These are phyloP conservation scores for Chytriomyces sp. DNA, from an alignment of 192 early-diverging fungal species.

Conservation along the genomic window DNA sequence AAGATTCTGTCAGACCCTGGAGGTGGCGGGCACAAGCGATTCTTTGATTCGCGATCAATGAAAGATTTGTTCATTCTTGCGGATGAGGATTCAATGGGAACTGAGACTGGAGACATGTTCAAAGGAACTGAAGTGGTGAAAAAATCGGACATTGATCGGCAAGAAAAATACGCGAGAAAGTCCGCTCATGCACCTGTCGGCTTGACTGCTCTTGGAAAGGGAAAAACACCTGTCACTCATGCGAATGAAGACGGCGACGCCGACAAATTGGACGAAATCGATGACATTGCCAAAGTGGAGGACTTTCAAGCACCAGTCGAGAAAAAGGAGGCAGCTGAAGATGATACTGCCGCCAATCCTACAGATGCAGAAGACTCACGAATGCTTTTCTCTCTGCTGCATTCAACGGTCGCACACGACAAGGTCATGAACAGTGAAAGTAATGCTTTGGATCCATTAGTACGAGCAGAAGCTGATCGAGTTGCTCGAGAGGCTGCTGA, in stretches of 20 bases:
- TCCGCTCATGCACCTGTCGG: conserved; percentile 34
- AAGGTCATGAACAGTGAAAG: conserved; percentile 74
- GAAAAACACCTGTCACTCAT: conserved; percentile 16
- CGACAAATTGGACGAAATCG: conserved; percentile 31
- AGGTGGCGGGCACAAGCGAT: conserved; percentile 67
- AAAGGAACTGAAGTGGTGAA: conserved; percentile 68
- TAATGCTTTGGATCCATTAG: conserved; percentile 64
- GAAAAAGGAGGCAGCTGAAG: conserved; percentile 12
- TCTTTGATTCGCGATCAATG: conserved; percentile 86
- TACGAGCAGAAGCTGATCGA: conserved; percentile 80
- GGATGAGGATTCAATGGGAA: conserved; percentile 52
- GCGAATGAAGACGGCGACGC: conserved; percentile 39
- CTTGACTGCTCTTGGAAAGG: conserved; percentile 28
- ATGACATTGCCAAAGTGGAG: conserved; percentile 31
- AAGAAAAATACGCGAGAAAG: conserved; percentile 29
- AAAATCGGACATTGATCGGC: conserved; percentile 17
- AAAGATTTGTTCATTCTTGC: conserved; percentile 85
- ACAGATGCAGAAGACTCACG: conserved; percentile 58
- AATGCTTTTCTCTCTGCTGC: conserved; percentile 79
- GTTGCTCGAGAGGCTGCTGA: conserved; percentile 80
- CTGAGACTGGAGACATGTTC: conserved; percentile 89
- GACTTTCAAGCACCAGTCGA: conserved; percentile 12
- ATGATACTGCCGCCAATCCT: conserved; percentile 12
- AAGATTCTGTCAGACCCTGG: conserved; percentile 89
- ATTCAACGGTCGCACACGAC: conserved; percentile 91